Percentiles rank a stretch among this genome's conserved stretches.
phyloP scores from a whole-genome alignment of 768 basidiomycete genomes.

The Lentinula lateritia region DNA sequence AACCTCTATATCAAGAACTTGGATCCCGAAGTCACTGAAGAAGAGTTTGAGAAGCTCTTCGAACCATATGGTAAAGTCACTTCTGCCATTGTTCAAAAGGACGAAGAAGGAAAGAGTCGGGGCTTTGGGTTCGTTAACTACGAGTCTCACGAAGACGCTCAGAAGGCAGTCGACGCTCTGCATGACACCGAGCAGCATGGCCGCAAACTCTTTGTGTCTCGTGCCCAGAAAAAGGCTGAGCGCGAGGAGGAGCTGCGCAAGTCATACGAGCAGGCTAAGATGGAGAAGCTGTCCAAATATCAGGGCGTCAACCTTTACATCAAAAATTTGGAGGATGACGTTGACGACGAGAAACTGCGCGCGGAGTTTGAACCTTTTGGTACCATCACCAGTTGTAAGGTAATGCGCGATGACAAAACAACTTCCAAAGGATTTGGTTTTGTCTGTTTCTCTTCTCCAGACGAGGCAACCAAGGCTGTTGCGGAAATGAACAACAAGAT shows the following conservation, averaged over 20 bases:
- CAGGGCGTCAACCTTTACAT: conserved; percentile 99
- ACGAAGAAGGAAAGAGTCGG: conserved; percentile 89
- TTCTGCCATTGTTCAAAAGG: conserved; percentile 78
- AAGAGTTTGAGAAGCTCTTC: conserved; percentile 85
- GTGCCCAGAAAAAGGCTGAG: conserved; percentile 98
- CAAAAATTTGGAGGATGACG: conserved; percentile 98
- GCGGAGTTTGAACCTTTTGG: conserved; percentile 96
- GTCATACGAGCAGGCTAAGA: conserved; percentile 91
- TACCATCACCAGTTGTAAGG: conserved; percentile 96
- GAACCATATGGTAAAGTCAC: conserved; percentile 74
- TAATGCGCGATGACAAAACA: conserved; percentile 96
- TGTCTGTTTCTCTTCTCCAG: conserved; percentile 97
- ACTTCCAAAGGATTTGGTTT: conserved; percentile 97
- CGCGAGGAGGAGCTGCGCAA: conserved; percentile 94
- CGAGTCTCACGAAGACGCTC: conserved; percentile 88
- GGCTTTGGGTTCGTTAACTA: conserved; percentile 99
- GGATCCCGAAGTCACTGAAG: conserved; percentile 75
- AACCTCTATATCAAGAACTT: conserved; percentile 99
- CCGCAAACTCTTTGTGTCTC: conserved; percentile 89
- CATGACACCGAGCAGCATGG: conserved; percentile 83
- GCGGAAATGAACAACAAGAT: conserved; percentile 99
- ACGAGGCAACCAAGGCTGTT: conserved; percentile 98
- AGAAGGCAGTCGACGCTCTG: conserved; percentile 81
- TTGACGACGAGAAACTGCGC: conserved; percentile 96
- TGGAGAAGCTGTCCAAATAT: conserved; percentile 97